These are phyloP conservation scores for Tricladium varicosporioides DNA, from an alignment of 2,329 filamentous ascomycete species.

Conservation along the genomic window DNA sequence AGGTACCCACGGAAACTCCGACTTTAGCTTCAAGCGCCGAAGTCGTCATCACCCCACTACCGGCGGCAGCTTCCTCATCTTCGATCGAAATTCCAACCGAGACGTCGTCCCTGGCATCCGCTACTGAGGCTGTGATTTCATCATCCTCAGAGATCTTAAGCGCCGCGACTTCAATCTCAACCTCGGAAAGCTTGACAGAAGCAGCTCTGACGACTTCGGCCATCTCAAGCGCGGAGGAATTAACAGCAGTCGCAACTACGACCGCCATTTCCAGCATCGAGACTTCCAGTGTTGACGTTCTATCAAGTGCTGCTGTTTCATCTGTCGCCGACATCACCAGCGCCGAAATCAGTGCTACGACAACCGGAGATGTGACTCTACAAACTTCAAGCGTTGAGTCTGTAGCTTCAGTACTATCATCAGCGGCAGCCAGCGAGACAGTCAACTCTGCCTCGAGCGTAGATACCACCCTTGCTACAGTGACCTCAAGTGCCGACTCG, in stretches of 20 bases:
- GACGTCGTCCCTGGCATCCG: too few relatives aligned
- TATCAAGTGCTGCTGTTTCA: background rate
- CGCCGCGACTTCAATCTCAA: background rate
- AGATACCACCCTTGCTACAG: background rate
- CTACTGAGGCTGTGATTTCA: too few relatives aligned
- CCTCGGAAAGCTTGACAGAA: background rate
- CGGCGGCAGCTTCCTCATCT: background rate
- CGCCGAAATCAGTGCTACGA: background rate
- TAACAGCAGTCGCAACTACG: background rate
- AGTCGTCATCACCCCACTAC: background rate
- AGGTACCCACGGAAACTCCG: background rate
- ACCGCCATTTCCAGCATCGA: background rate
- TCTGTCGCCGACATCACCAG: background rate
- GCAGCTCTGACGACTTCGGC: background rate
- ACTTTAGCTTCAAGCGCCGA: background rate
- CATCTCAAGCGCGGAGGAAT: background rate
- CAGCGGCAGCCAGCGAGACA: background rate
- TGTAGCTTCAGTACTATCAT: background rate
- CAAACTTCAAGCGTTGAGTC: background rate
- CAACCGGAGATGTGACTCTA: background rate
- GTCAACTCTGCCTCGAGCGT: background rate
- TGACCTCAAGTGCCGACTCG: background rate
- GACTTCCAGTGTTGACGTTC: background rate
- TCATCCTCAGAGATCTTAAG: background rate
- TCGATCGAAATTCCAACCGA: background rate